Evolutionary conservation across 2,329 filamentous ascomycete genomes (phyloP).

Genomic region (Fusarium sp.): DNA sequence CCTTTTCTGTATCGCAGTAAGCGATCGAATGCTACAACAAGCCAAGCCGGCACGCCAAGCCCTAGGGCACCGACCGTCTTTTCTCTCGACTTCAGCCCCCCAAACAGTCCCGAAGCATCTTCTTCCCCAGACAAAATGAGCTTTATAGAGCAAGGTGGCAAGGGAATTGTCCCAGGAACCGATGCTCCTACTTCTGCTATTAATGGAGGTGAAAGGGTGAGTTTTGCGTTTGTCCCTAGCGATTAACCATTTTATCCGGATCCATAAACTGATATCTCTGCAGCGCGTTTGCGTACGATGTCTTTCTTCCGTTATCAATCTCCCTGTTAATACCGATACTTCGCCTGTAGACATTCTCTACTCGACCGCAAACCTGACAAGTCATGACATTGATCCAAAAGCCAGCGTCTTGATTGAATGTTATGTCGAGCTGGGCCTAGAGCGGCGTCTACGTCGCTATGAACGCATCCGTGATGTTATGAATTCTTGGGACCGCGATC

Average conservation of each 20-base stretch:
- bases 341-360: constrained; percentile 81
- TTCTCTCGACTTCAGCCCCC: constrained; percentile 54
- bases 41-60: constrained; percentile 54
- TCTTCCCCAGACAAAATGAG: constrained; percentile 53
- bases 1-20: constrained; percentile 61
- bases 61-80: constrained; percentile 55
- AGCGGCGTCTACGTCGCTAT: constrained; percentile 86
- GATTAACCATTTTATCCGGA: neutral
- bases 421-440: constrained; percentile 82
- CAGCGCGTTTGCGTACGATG: constrained; percentile 81
- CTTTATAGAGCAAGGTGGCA: constrained; percentile 63
- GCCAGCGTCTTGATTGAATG: constrained; percentile 83
- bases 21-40: constrained; percentile 55
- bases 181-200: constrained; percentile 87
- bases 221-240: constrained; percentile 49
- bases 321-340: constrained; percentile 83
- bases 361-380: constrained; percentile 75
- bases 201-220: constrained; percentile 83
- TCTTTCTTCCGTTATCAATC: constrained; percentile 75
- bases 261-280: constrained; percentile 27
- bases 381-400: constrained; percentile 74
- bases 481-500: constrained; percentile 92
- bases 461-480: constrained; percentile 89
- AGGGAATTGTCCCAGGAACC: constrained; percentile 65
- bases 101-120: constrained; percentile 54